Percentiles rank a stretch among this genome's conserved stretches.
phyloP scores from a whole-genome alignment of 176 grass and related monocot genomes.

The Chloris gayana region DNA sequence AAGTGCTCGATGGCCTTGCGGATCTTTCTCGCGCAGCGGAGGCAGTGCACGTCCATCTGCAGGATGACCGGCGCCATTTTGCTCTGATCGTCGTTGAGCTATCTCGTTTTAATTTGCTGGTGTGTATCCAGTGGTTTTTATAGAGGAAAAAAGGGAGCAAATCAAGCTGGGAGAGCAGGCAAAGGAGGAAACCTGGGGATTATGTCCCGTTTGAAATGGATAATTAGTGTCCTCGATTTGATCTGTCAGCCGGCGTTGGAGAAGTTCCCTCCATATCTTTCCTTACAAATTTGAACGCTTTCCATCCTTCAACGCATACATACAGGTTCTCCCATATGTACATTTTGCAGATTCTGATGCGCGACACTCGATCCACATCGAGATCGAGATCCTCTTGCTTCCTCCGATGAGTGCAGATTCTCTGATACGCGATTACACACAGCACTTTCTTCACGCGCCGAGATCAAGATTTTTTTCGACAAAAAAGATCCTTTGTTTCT shows the following conservation, averaged over 20 bases:
- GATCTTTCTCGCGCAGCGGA: slow-evolving; percentile 25
- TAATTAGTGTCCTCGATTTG: neutral
- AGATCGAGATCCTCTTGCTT: no score
- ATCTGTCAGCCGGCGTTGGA: neutral
- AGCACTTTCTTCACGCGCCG: no score
- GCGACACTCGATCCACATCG: no score
- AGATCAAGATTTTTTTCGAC: no score
- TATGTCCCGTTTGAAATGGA: neutral
- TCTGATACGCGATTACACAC: no score
- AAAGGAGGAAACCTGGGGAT: neutral
- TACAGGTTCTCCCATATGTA: no score
- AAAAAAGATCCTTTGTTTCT: neutral
- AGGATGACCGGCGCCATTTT: slow-evolving; percentile 23
- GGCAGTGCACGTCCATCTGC: slow-evolving; percentile 9
- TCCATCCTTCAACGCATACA: neutral
- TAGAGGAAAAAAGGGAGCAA: neutral
- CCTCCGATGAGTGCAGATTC: no score
- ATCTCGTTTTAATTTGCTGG: no score
- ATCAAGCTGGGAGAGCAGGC: neutral
- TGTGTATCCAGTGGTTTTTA: neutral
- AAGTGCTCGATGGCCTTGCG: neutral
- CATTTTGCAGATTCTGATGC: no score
- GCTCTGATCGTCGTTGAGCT: no score
- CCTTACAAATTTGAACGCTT: neutral
- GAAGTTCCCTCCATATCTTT: neutral